Evolutionary conservation across 768 basidiomycete genomes (phyloP).

Genomic region (Lactifluus subvellereus): DNA sequence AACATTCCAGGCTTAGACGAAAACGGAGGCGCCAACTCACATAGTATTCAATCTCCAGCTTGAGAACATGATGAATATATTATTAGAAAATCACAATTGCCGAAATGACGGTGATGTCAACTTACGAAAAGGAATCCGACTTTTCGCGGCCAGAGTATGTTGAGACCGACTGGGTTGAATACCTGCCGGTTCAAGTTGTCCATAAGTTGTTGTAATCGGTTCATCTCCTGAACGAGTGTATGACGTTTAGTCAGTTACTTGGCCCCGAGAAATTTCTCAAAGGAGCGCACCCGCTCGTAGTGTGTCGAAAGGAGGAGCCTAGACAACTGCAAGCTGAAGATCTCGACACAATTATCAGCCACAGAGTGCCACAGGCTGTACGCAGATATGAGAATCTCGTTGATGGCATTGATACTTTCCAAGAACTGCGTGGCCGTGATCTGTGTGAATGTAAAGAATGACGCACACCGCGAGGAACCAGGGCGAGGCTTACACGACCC

Average conservation of each 20-base stretch:
- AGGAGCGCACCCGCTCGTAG: conserved; percentile 64
- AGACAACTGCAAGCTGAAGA: conserved; percentile 77
- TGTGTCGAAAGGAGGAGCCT: conserved; percentile 62
- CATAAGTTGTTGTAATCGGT: conserved; percentile 54
- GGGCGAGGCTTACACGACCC: conserved; percentile 63
- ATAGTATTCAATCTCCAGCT: conserved; percentile 97
- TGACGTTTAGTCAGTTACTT: neutral
- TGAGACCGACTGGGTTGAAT: conserved; percentile 83
- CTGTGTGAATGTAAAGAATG: conserved; percentile 35
- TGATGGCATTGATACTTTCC: conserved; percentile 86
- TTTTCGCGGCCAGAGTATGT: conserved; percentile 77
- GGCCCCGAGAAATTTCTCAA: neutral
- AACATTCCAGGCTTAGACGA: neutral
- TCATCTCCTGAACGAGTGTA: conserved; percentile 60
- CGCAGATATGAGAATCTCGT: conserved; percentile 81
- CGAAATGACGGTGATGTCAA: conserved; percentile 26
- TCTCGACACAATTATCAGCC: conserved; percentile 72
- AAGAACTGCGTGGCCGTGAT: conserved; percentile 88
- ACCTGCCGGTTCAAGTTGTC: conserved; percentile 61
- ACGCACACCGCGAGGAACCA: neutral
- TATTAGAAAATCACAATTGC: neutral
- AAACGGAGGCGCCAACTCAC: conserved; percentile 40
- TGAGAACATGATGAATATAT: conserved; percentile 10
- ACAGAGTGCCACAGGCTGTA: conserved; percentile 69
- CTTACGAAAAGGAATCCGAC: conserved; percentile 91